Percentiles rank a stretch among this genome's conserved stretches.
Evolutionary conservation across 441 rosid genomes (phyloP).

Genomic region (Omphalea diandra): DNA sequence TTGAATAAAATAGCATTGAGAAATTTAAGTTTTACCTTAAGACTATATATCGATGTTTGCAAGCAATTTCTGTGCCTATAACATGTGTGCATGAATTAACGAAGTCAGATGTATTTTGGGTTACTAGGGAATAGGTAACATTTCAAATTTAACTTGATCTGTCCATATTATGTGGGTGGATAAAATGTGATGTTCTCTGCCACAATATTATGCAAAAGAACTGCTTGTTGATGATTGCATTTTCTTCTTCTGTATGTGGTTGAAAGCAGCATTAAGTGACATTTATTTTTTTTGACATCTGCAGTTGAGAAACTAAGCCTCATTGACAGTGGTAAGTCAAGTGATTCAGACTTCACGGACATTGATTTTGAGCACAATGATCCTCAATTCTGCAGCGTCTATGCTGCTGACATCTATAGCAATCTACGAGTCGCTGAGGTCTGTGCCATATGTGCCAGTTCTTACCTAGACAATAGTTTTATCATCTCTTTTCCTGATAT

Average conservation of each 20-base stretch:
- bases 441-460: conserved; percentile 23
- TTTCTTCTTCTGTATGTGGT: conserved; percentile 13
- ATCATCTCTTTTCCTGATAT: background rate
- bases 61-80: background rate
- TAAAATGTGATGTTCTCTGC: conserved; percentile 28
- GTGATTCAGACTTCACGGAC: conserved; percentile 42
- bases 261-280: conserved; percentile 26
- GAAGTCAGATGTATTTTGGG: conserved; percentile 9
- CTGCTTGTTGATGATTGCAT: conserved; percentile 18
- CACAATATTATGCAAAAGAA: conserved; percentile 12
- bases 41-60: conserved; percentile 1
- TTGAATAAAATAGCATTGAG: background rate
- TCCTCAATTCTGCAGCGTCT: conserved; percentile 64
- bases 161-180: conserved; percentile 5
- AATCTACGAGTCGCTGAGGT: conserved; percentile 76
- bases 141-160: background rate
- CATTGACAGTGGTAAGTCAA: conserved; percentile 31
- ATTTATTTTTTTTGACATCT: conserved; percentile 30
- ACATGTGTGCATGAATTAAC: background rate
- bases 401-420: conserved; percentile 59
- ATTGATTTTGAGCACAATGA: conserved; percentile 60
- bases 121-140: background rate
- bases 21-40: background rate
- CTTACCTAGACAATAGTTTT: too few species aligned
- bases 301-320: conserved; percentile 38